A percentile compares a stretch with the other conserved stretches of the same genome.
Evolutionary conservation across 768 basidiomycete species (phyloP).

Genomic region (Psilocybe subaeruginosa): DNA sequence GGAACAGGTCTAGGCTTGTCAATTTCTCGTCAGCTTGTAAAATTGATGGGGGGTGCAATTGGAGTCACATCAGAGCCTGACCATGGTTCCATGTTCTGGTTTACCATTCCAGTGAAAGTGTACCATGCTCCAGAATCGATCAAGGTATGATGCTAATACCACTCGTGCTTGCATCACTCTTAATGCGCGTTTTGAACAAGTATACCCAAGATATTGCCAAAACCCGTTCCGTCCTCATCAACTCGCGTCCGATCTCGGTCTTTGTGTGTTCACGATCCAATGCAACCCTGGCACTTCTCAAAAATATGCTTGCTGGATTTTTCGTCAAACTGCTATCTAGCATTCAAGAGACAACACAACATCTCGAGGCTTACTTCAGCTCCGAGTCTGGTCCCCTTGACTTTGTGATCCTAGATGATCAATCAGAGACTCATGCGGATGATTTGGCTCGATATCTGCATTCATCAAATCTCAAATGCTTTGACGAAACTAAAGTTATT

Average conservation of each 20-base stretch:
- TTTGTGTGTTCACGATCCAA: conserved; percentile 63
- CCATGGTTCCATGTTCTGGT: conserved; percentile 73
- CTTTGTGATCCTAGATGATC: conserved; percentile 71
- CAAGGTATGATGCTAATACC: conserved; percentile 39
- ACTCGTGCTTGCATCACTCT: conserved; percentile 1
- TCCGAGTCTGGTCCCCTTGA: conserved; percentile 44
- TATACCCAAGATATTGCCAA: conserved; percentile 47
- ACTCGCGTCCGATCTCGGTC: conserved; percentile 48
- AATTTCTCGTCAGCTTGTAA: conserved; percentile 74
- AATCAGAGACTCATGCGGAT: conserved; percentile 60
- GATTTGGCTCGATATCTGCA: conserved; percentile 55
- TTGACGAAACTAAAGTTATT: conserved; percentile 63
- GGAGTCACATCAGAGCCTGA: conserved; percentile 68
- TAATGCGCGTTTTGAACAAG: conserved; percentile 31
- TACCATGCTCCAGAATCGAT: conserved; percentile 58
- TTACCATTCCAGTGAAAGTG: conserved; percentile 68
- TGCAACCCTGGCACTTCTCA: conserved; percentile 58
- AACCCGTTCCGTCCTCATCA: conserved; percentile 49
- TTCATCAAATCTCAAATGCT: conserved; percentile 35
- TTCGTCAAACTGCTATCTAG: conserved; percentile 44
- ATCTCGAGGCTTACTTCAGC: conserved; percentile 35
- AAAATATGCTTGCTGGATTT: conserved; percentile 60
- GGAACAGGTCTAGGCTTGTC: conserved; percentile 79
- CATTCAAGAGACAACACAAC: conserved; percentile 47
- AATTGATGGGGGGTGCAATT: conserved; percentile 76